Evolutionary conservation across 257 asterid species (phyloP), one percentile per base, ranked within the genome.

Genomic region (Echium plantagineum): DNA sequence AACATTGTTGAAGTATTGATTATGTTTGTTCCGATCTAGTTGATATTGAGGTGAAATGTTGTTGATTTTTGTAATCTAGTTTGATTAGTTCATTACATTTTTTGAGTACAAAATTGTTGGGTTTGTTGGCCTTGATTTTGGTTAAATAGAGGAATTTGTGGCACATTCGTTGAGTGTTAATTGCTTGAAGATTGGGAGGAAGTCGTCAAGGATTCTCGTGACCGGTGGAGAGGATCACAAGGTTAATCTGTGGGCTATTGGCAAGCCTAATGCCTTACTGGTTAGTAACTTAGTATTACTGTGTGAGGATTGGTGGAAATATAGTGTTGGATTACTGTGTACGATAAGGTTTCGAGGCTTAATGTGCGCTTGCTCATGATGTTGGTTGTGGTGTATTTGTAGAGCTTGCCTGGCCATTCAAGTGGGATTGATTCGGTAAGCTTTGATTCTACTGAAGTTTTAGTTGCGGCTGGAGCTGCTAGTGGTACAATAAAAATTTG

Each of bases 211-310:
- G 64, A 75, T 75, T 64, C 89, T 89, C 71, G 57, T 93, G 59
- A 93, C 99, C 15, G 99, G 99, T 42, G 99, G 97, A 70, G 99
- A 93, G 81, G 99, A 93, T 86, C 94, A 86, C 58, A 76, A 75
- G 71, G 97, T 93, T 66, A 86, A 93, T 74, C 91, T 93, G 54
- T 93, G 99, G 99, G 81, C 91, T 9, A 84, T 89, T 55, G 99
- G 97, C 69, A 81, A 84, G 72, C 95, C 99, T 38, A 82, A 90
- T 24, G 77, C 95, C 52, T 67, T 84, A 20, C 58, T 65, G 85
- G 99, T 93, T 62, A 79, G 99, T 82, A 10, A 84, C 97, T 93
- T 62, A 79, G 99, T 82, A 10, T 3, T 7, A 42, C 17, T 42
- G 49, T 42, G 4, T 42, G 16, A 42, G 16, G 3, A 42, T 42